Conservation (phyloP, 148 eudicot species). For the Persicaria maculosa region DNA sequence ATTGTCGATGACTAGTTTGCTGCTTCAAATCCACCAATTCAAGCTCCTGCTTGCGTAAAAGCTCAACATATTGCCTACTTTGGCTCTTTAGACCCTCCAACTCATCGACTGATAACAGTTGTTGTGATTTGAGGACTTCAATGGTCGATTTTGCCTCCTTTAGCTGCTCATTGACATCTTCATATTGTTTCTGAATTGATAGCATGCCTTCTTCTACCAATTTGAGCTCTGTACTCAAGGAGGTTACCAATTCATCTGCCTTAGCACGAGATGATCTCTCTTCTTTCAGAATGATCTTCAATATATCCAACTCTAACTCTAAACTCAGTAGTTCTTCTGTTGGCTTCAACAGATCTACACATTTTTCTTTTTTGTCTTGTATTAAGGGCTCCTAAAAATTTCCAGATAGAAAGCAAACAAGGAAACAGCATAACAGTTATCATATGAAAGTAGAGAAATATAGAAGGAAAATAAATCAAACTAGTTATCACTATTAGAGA, state of each 20-base stretch:
- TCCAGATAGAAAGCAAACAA: background rate
- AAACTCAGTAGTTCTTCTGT: conserved; percentile 56
- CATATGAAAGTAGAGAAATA: conserved; percentile 4
- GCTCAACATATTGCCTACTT: conserved; percentile 31
- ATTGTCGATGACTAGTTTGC: conserved; percentile 27
- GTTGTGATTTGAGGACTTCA: conserved; percentile 81
- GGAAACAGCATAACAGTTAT: background rate
- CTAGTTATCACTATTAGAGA: background rate
- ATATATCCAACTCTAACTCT: conserved; percentile 78
- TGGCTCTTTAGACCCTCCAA: conserved; percentile 58
- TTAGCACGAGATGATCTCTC: conserved; percentile 45
- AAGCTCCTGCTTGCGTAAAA: conserved; percentile 42
- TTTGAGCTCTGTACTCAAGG: conserved; percentile 42
- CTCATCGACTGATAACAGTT: conserved; percentile 49
- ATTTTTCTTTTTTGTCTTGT: conserved; percentile 23
- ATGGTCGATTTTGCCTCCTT: conserved; percentile 62
- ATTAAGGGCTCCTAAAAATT: conserved; percentile 39
- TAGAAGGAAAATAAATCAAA: background rate
- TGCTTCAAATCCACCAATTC: conserved; percentile 47
- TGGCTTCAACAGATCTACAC: conserved; percentile 20
- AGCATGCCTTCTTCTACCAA: conserved; percentile 39
- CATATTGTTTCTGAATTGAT: conserved; percentile 37
- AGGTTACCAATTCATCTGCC: conserved; percentile 33
- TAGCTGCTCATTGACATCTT: conserved; percentile 46
- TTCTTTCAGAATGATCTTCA: conserved; percentile 75